phyloP scores from a whole-genome alignment of 805 yeast species.

The Kodamaea fukazawae region DNA sequence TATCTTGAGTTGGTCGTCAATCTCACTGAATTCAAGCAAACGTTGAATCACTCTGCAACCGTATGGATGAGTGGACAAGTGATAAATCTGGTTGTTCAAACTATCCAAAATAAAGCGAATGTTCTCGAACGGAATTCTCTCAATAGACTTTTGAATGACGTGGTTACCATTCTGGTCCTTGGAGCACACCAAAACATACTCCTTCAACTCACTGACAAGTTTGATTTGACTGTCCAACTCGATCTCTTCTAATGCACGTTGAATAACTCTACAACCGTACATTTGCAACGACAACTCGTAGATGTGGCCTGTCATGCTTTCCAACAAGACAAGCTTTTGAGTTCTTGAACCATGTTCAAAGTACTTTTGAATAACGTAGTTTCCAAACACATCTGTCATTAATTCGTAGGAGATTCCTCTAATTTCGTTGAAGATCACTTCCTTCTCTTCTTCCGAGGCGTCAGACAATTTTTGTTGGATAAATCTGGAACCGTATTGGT shows the following conservation, averaged over 20 bases:
- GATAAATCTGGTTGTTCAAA: conserved; percentile 69
- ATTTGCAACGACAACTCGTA: conserved; percentile 79
- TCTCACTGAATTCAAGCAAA: conserved; percentile 72
- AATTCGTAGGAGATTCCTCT: conserved; percentile 69
- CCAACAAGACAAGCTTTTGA: conserved; percentile 68
- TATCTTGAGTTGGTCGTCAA: conserved; percentile 62
- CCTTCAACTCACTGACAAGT: conserved; percentile 68
- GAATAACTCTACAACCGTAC: conserved; percentile 98
- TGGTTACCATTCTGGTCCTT: conserved; percentile 98
- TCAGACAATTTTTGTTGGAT: conserved; percentile 82
- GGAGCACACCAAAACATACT: conserved; percentile 54
- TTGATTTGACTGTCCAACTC: conserved; percentile 59
- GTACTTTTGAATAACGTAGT: conserved; percentile 92
- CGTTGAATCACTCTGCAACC: conserved; percentile 98
- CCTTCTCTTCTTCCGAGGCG: conserved; percentile 68
- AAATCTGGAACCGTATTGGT: conserved; percentile 96
- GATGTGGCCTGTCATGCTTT: conserved; percentile 71
- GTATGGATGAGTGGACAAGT: conserved; percentile 89
- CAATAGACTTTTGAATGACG: conserved; percentile 93
- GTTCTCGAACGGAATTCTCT: conserved; percentile 68
- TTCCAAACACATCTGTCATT: conserved; percentile 97
- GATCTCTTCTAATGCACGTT: conserved; percentile 81
- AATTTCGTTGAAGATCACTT: conserved; percentile 79
- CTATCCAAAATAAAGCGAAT: conserved; percentile 73
- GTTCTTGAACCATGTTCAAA: conserved; percentile 76